Base-by-base conservation (phyloP, 495 filamentous ascomycete species). In the Usnea hakonensis region DNA sequence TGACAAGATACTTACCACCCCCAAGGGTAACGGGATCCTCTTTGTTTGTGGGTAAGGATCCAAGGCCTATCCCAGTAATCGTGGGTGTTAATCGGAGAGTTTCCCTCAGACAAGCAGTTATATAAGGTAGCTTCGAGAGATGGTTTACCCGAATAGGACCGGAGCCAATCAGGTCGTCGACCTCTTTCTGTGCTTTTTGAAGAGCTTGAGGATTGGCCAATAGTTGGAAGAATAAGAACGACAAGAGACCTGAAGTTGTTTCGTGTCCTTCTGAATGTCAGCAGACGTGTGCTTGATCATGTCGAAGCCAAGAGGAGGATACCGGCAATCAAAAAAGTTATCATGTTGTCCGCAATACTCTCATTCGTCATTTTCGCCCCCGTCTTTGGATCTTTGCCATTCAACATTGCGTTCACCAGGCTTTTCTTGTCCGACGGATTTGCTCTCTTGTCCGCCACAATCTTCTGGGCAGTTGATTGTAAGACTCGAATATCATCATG, bases 101-200 rank as follows among this genome's bases (percentile, higher is more conserved):
- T 72, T 94, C 90, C 0, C 86, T 79, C 64, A 94, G 75, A 32
- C 84, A 73, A 26, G 81, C 86, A n/a, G 78, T 80, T 63, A 90
- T 73, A 68, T 89, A 90, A 0, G 76, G 74, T 9, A 91, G 73
- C 63, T 87, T 86, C 4, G 81, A 77, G 67, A 91, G 74, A 66
- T 91, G 86, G 10, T 90, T 83, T 7, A 85, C 75, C 19, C 72
- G 83, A 40, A 94, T 79, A 59, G 81, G 79, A 1, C 82, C 82
- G 54, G 76, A 78, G 7, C 88, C 88, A 58, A 89, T 72, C 14
- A 93, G 85, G 0, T 69, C 62, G 65, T 89, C 87, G 19, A 91
- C 75, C 66, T 91, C 88, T 60, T 84, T 73, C 56, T 87, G 84
- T 1, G 86, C 87, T 63, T 79, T 79, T 38, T 72, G 70, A 63